Base-by-base conservation (phyloP, 345 rosid species). In the Barbarea vulgaris region DNA sequence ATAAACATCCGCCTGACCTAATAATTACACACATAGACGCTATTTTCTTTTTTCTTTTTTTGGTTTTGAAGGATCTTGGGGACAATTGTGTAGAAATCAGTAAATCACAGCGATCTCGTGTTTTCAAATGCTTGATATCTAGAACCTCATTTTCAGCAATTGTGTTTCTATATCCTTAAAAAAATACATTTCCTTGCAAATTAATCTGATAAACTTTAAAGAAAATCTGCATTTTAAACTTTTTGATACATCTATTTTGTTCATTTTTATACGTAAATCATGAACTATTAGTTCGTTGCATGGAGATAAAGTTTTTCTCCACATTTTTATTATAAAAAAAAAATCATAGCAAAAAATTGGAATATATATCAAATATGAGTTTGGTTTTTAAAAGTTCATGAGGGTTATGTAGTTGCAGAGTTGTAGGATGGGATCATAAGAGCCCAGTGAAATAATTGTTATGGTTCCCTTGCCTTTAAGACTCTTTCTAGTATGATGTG, bases 391-490 rank as follows among this genome's bases (percentile, higher is more conserved):
- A 42, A 42, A 46, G 39, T 48, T 73, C 33, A 58, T 28, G 7
- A 61, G 41, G 27, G 21, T 12, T 13, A n/a, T n/a, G n/a, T n/a
- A n/a, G n/a, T n/a, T n/a, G n/a, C n/a, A n/a, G 7, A 30, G 9
- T 28, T 13, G 47, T 72, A 50, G 44, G 69, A 53, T 42, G 46
- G 36, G 17, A 33, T 17, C 42, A 17, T 11, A n/a, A 54, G 39
- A 54, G 55, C 42, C 41, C 36, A 36, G n/a, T 34, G 67, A 17
- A 66, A 30, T 62, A 13, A 42, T 11, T 44, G 65, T 33, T 8
- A 51, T 69, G 63, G 80, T 76, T 69, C 22, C 64, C 71, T 76
- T 76, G 31, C 58, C 75, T 76, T 76, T 52, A 76, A 59, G 48
- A 41, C 37, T 75, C 63, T 67, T 54, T 67, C 60, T 24, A 6